phyloP scores from a whole-genome alignment of 2,329 filamentous ascomycete species.

The Colletotrichum kahawae region DNA sequence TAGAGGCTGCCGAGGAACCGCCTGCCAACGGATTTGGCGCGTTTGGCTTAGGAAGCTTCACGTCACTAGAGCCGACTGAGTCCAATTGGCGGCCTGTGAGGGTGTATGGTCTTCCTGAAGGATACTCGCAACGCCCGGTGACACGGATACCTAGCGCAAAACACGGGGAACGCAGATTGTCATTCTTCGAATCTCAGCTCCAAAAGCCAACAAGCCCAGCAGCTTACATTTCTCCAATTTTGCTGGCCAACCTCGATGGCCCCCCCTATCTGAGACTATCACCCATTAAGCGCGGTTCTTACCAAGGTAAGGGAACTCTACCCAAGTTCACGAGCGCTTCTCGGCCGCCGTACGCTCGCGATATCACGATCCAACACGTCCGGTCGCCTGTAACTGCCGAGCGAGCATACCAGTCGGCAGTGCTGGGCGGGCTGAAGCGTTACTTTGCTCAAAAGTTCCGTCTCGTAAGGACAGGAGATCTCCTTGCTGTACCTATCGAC shows the following conservation, averaged over 20 bases:
- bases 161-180: conserved; percentile 55
- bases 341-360: conserved; percentile 66
- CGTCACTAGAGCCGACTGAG: conserved; percentile 63
- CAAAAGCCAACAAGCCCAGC: conserved; percentile 62
- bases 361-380: conserved; percentile 88
- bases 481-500: conserved; percentile 89
- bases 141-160: conserved; percentile 64
- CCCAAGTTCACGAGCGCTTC: conserved; percentile 60
- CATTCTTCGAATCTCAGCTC: conserved; percentile 73
- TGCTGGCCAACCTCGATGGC: conserved; percentile 84
- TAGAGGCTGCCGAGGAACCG: conserved; percentile 80
- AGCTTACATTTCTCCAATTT: conserved; percentile 82
- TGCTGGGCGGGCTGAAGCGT: conserved; percentile 85
- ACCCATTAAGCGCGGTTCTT: conserved; percentile 62
- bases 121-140: conserved; percentile 65
- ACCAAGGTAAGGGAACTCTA: conserved; percentile 56
- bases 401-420: conserved; percentile 79
- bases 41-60: conserved; percentile 71
- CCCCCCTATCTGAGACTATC: conserved; percentile 81
- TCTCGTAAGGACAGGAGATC: conserved; percentile 83
- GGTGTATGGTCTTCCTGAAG: conserved; percentile 87
- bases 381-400: conserved; percentile 90
- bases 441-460: conserved; percentile 86
- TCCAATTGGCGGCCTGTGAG: conserved; percentile 81
- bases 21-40: conserved; percentile 68